Conservation (phyloP, 176 grass and related monocot genomes). For the Olyra latifolia region DNA sequence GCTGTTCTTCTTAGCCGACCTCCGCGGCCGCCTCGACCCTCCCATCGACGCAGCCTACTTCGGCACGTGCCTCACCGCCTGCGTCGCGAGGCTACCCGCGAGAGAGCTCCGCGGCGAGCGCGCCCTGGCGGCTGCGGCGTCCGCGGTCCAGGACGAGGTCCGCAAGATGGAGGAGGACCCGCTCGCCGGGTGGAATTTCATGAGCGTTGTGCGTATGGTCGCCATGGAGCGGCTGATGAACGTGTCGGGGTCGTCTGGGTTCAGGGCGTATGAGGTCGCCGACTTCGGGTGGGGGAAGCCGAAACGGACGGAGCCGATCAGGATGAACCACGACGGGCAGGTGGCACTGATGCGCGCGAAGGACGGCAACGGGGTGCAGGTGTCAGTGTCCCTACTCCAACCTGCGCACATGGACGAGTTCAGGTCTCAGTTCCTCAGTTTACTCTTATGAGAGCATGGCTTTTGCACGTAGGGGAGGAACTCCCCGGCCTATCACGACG, state of each 20-base stretch:
- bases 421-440: background rate
- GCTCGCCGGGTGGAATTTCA: constrained; percentile 28
- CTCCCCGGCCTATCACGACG: too few relatives aligned
- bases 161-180: constrained; percentile 8
- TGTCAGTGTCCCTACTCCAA: constrained; percentile 8
- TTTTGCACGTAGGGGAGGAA: too few relatives aligned
- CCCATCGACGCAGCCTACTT: constrained; percentile 27
- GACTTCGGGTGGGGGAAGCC: constrained; percentile 62
- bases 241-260: constrained; percentile 33
- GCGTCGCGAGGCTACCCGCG: background rate
- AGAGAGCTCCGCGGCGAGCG: background rate
- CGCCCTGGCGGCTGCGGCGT: background rate
- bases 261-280: constrained; percentile 38
- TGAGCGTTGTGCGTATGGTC: rapidly evolving
- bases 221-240: background rate
- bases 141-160: constrained; percentile 33
- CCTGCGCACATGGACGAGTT: constrained; percentile 22
- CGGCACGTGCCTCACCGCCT: constrained; percentile 30
- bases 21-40: constrained; percentile 36
- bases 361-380: constrained; percentile 28
- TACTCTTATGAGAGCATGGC: too few relatives aligned
- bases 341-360: background rate
- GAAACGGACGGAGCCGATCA: constrained; percentile 34
- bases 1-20: constrained; percentile 41
- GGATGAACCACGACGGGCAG: too few relatives aligned